Percentiles rank a stretch among this genome's conserved stretches.
Conservation (phyloP, 2,329 filamentous ascomycete genomes). For the Exophiala phaeomuriformis region DNA sequence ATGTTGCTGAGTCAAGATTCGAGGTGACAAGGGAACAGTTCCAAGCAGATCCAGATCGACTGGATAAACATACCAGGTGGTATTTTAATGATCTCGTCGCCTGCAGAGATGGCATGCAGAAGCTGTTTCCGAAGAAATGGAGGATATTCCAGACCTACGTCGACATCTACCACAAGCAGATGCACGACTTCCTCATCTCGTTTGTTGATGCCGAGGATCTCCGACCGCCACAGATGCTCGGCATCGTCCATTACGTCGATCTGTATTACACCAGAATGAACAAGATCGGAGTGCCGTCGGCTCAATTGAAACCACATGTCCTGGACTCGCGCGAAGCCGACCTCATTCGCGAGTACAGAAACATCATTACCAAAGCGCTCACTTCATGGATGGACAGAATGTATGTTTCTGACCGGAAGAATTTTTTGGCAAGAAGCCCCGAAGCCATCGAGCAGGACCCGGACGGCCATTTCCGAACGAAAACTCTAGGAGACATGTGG, state of each 20-base stretch:
- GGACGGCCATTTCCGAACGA: conserved; percentile 85
- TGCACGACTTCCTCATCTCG: conserved; percentile 85
- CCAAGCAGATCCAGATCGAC: conserved; percentile 68
- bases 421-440: conserved; percentile 69
- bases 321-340: conserved; percentile 86
- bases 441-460: conserved; percentile 81
- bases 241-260: conserved; percentile 89
- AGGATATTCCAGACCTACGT: conserved; percentile 86
- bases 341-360: conserved; percentile 85
- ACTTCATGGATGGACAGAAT: conserved; percentile 98
- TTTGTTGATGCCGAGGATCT: conserved; percentile 77
- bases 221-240: conserved; percentile 79
- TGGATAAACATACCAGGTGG: conserved; percentile 89
- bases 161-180: conserved; percentile 82
- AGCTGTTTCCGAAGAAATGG: conserved; percentile 93
- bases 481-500: conserved; percentile 90
- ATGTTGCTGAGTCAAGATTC: conserved; percentile 67
- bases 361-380: conserved; percentile 88
- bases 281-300: conserved; percentile 71
- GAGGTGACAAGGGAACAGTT: conserved; percentile 66
- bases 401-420: conserved; percentile 69
- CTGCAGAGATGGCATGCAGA: conserved; percentile 85
- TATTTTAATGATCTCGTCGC: conserved; percentile 97
- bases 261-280: conserved; percentile 96
- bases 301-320: conserved; percentile 75